Base-by-base conservation (phyloP, 495 filamentous ascomycete genomes). In the Cryomyces antarcticus region DNA sequence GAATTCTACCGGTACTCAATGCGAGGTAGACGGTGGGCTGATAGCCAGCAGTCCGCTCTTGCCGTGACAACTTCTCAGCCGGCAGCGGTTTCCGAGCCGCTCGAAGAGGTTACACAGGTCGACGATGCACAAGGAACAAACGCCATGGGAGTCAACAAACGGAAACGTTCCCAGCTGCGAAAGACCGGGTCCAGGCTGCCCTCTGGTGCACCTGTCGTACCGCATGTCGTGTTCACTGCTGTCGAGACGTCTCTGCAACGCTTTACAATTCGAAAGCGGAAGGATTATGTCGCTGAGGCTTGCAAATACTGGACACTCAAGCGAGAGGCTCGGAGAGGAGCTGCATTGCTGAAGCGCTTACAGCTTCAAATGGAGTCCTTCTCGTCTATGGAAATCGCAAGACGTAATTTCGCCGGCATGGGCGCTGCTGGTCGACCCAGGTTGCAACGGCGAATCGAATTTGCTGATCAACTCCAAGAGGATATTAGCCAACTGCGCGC, bases 241-340 rank as follows among this genome's bases (percentile, higher is more conserved):
- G 78, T 96, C 27, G 77, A 88, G 42, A 75, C 71, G 42, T 80
- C 83, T 0, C 67, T 97, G 3, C 67, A 73, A 36, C 75, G 80
- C 30, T 96, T 96, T 56, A 67, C 65, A 13, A 76, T 96, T 46
- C 74, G 75, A 30, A 88, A 89, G 51, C 71, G 81, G 28, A 89
- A 88, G 52, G 85, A 95, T 38, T 99, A 82, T 62, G 78, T 85
- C 1, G 81, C 80, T 30, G 86, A 95, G 54, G 81, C 80, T 2
- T 95, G 87, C 63, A 83, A 82, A 48, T 99, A 95, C 60, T 99
- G 89, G 89, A 96, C 89, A 0, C 63, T 96, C 41, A 99, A 99
- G 60, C 72, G 89, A 33, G 89, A 99, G 58, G 82, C 88, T 36
- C 70, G 89, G 31, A 70, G 89, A 47, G 89, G 89, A 30, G 89